Evolutionary conservation across 83 land plant genomes (phyloP), one percentile per base, ranked within the genome.

Genomic region (Picea mariana): DNA sequence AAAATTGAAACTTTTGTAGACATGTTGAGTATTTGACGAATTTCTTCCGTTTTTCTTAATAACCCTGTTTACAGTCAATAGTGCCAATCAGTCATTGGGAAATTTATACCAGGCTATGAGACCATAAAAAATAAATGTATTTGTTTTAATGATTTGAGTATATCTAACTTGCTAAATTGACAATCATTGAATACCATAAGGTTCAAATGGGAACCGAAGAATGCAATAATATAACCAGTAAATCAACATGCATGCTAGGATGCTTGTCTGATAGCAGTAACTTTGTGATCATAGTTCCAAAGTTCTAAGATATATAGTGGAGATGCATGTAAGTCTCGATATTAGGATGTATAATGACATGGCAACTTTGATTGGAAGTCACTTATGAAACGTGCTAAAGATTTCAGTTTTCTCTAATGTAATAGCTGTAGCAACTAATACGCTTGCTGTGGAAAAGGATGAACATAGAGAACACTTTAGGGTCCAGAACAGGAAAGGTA

Each of bases 91-190:
- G 49, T 44, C 49, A 67, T 67, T 18, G 34, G 20, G 17, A 17
- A 40, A 16, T n/a, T 69, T 21, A 69, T 69, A 69, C 47, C 75
- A 69, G n/a, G 34, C 9, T 27, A 9, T 68, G 73, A 68, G 73
- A 27, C 20, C 18, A 34, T 16, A 38, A 8, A 38, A 34, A 69
- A 69, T 38, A 2, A 69, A 38, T 69, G 20, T 18, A 38, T 16
- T 69, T 15, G n/a, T 17, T 17, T 18, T 16, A n/a, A 18, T 69
- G 18, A 38, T 38, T 18, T 16, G 17, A 38, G 42, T 38, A 26
- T 69, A 20, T 9, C 18, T 69, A 13, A 55, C n/a, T 12, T 38
- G 38, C 18, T 34, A 68, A 38, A 69, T 69, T 69, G 47, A 38
- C 75, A 69, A 38, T 38, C 47, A 38, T 40, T 3, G 11, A 2